Base-by-base conservation (phyloP, 2,329 filamentous ascomycete species). In the Clonostachys sp. region DNA sequence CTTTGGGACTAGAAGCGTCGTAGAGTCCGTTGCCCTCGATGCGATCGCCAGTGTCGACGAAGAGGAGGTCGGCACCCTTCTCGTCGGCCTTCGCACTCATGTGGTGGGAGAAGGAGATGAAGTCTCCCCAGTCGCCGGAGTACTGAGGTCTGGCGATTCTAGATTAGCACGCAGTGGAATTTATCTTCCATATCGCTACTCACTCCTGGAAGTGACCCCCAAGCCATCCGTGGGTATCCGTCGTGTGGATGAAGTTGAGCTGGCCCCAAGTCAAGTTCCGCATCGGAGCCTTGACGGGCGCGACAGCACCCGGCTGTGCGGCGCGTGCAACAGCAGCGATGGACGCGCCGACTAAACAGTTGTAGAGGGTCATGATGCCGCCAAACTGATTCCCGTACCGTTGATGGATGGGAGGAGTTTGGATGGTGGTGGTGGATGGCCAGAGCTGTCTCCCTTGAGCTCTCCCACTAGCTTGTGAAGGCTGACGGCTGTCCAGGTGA, bases 51-150 rank as follows among this genome's bases (percentile, higher is more conserved):
- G 91, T 96, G 63, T 99, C 94, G 53, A 99, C 74, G n/a, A 99
- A 73, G n/a, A 99, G 72, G 14, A 99, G 73, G 63, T 99, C 94
- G 30, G 81, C 81, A 41, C 90, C 91, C 46, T 85, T 77, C 2
- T 83, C 79, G 60, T 96, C 88, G 47, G 91, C 90, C 60, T 81
- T 84, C 55, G 83, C 78, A 48, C 82, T 86, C 75, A 99, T 82
- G 61, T 92, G 90, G 35, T 86, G 75, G 34, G 91, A 83, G 62
- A 99, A 96, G 7, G 92, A 96, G 58, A 97, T 80, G 67, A 97
- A 99, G 69, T 99, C 94, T 49, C 94, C 94, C 91, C 94, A 97
- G 66, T 99, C 94, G 42, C 90, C 92, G 7, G 89, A 91, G 67
- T 95, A 99, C 50, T 94, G 92, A 4, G 90, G 78, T 70, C 87